A percentile compares a stretch with the other conserved stretches of the same genome.
These are phyloP conservation scores for Scutellaria baicalensis DNA, from an alignment of 257 asterid genomes.

Conservation along the genomic window DNA sequence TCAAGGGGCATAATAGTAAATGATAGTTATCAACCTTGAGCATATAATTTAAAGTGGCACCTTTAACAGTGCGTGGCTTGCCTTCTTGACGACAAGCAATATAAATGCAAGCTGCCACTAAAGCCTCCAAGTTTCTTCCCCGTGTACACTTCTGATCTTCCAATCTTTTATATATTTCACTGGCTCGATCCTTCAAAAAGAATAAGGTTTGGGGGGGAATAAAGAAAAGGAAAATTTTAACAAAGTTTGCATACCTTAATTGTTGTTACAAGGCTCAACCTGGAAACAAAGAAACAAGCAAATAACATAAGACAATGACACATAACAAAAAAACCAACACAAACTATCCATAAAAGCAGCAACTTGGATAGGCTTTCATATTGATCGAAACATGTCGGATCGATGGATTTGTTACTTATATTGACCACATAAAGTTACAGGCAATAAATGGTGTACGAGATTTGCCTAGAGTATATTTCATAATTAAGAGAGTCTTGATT, in stretches of 20 bases:
- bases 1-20: conserved; percentile 20
- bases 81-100: conserved; percentile 91
- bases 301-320: not conserved
- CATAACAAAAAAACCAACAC: not conserved
- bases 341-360: not conserved
- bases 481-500: not conserved
- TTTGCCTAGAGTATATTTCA: not conserved
- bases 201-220: too few relatives aligned
- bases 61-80: conserved; percentile 89
- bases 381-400: not conserved
- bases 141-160: conserved; percentile 91
- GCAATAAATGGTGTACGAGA: not conserved
- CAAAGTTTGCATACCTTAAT: conserved; percentile 49
- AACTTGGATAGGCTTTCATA: not conserved
- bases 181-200: conserved; percentile 64
- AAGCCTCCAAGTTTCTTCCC: conserved; percentile 84
- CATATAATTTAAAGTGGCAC: conserved; percentile 37
- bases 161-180: conserved; percentile 77
- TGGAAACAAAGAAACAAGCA: conserved; percentile 19
- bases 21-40: conserved; percentile 14
- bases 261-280: conserved; percentile 89
- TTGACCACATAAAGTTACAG: not conserved
- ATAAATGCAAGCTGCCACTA: conserved; percentile 87
- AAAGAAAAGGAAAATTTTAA: not conserved
- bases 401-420: not conserved